phyloP scores from a whole-genome alignment of 192 early-diverging fungal species.

The Podila epigama region DNA sequence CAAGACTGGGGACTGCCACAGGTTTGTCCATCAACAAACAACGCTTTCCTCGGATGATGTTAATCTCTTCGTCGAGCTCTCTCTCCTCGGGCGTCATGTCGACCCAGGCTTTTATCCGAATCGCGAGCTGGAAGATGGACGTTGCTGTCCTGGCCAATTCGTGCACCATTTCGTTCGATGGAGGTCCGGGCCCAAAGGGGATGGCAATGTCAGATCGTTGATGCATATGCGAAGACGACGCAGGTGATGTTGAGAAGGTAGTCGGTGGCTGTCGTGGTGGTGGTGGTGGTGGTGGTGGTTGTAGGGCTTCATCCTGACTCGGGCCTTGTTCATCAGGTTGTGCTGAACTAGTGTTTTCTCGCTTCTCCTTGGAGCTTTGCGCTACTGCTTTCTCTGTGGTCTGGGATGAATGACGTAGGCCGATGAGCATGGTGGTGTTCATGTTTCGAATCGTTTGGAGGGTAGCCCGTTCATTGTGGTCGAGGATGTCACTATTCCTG shows the following conservation, averaged over 20 bases:
- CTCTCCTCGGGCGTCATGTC: conserved; percentile 33
- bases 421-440: conserved; percentile 44
- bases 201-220: conserved; percentile 4
- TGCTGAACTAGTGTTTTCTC: no score
- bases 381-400: no score
- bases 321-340: no score
- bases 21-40: conserved; percentile 38
- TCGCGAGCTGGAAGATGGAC: conserved; percentile 41
- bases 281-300: no score
- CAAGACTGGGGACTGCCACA: conserved; percentile 15
- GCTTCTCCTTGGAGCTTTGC: no score
- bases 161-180: conserved; percentile 28
- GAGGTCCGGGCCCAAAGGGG: conserved; percentile 11
- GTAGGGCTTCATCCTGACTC: no score
- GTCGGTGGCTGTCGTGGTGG: no score
- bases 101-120: conserved; percentile 41
- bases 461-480: conserved; percentile 15
- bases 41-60: conserved; percentile 36
- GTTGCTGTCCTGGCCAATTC: conserved; percentile 32
- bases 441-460: conserved; percentile 41
- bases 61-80: conserved; percentile 32
- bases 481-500: background rate
- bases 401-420: conserved; percentile 9
- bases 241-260: no score
- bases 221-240: no score